phyloP scores from a whole-genome alignment of 2,329 filamentous ascomycete species.

The Botryotinia globosa region DNA sequence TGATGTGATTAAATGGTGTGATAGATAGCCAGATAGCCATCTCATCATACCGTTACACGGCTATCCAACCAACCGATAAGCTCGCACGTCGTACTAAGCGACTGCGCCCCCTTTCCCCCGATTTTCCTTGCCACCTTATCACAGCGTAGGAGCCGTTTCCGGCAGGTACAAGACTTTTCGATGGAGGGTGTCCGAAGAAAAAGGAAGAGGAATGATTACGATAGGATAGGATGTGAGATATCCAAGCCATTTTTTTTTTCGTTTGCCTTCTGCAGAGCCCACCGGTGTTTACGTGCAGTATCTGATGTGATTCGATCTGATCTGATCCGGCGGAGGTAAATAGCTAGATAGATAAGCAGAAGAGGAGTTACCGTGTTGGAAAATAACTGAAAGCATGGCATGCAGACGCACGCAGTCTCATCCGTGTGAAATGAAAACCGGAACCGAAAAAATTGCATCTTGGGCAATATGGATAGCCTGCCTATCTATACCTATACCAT shows the following conservation, averaged over 20 bases:
- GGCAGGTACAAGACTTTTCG: background rate
- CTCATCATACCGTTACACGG: background rate
- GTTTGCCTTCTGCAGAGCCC: background rate
- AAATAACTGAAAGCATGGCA: background rate
- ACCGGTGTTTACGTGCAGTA: background rate
- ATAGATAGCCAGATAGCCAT: background rate
- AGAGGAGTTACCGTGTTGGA: background rate
- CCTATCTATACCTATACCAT: no score
- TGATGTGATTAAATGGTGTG: background rate
- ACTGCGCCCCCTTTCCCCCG: slow-evolving; percentile 11
- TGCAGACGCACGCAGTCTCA: background rate
- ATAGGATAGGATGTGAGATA: background rate
- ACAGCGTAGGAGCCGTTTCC: background rate
- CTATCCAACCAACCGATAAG: background rate
- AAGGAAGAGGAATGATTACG: background rate
- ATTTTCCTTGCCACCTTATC: background rate
- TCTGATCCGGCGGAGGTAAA: background rate
- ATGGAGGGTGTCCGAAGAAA: background rate
- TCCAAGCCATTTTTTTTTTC: background rate
- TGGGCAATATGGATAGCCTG: background rate
- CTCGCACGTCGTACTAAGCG: slow-evolving; percentile 5
- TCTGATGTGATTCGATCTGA: background rate
- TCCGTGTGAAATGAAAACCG: background rate
- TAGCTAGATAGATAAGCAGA: background rate
- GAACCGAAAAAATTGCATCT: background rate